A percentile compares a stretch with the other conserved stretches of the same genome.
These are phyloP conservation scores for Angophora floribunda DNA, from an alignment of 345 rosid genomes.

Conservation along the genomic window DNA sequence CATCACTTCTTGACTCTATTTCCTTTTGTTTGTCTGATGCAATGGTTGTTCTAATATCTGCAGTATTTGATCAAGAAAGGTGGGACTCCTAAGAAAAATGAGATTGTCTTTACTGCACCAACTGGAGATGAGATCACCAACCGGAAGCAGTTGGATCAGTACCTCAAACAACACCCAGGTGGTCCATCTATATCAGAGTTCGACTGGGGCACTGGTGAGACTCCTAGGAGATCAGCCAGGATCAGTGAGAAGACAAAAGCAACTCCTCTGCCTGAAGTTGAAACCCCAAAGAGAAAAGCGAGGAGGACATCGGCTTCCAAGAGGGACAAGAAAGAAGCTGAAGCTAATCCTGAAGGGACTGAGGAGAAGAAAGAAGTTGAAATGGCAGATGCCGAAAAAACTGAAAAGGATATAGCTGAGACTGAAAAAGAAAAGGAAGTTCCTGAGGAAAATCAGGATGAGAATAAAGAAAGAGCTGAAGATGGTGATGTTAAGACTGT, in stretches of 20 bases:
- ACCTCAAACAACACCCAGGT: constrained; percentile 54
- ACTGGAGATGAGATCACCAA: constrained; percentile 52
- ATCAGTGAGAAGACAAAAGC: constrained; percentile 50
- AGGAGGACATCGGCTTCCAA: constrained; percentile 36
- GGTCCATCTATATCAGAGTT: constrained; percentile 42
- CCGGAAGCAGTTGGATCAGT: constrained; percentile 52
- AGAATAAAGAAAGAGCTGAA: constrained; percentile 4
- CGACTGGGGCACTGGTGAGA: constrained; percentile 66
- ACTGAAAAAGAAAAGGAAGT: constrained; percentile 13
- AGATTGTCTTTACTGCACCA: constrained; percentile 53
- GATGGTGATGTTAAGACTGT: background rate
- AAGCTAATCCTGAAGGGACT: constrained; percentile 12
- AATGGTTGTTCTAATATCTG: background rate
- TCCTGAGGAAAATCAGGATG: constrained; percentile 4
- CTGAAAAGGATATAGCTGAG: constrained; percentile 11
- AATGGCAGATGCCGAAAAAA: constrained; percentile 25
- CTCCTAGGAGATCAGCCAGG: constrained; percentile 64
- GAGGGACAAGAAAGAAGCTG: constrained; percentile 37
- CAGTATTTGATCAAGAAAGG: constrained; percentile 46
- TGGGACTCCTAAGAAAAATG: constrained; percentile 46
- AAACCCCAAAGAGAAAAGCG: constrained; percentile 42
- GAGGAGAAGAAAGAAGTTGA: constrained; percentile 24
- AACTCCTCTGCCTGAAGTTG: constrained; percentile 20
- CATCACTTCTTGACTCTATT: background rate
- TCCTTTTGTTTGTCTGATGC: background rate